Evolutionary conservation across 2,329 filamentous ascomycete genomes (phyloP).

Genomic region (Aspergillus sp.): DNA sequence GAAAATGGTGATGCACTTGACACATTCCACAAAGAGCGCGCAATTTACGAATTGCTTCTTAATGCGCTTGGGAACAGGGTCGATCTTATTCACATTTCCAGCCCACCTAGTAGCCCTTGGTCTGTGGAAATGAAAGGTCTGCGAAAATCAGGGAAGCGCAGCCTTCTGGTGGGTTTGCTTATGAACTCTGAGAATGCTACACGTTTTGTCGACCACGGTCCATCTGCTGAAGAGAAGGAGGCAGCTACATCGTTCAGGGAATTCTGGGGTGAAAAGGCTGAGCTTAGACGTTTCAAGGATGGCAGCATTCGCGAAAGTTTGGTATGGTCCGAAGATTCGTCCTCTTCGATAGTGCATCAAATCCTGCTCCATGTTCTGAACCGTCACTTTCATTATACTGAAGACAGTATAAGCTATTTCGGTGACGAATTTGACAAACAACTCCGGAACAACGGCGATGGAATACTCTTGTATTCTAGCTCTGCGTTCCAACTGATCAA

Average conservation of each 20-base stretch:
- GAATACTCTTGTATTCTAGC: constrained; percentile 44
- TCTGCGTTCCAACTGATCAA: constrained; percentile 66
- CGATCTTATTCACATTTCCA: constrained; percentile 63
- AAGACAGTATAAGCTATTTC: constrained; percentile 54
- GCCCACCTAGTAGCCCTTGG: constrained; percentile 47
- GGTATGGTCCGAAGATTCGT: constrained; percentile 70
- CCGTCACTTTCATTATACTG: constrained; percentile 64
- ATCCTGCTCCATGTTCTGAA: constrained; percentile 72
- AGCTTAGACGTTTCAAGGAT: constrained; percentile 91
- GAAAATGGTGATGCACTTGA: constrained; percentile 28
- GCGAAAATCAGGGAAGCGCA: constrained; percentile 22
- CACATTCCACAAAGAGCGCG: constrained; percentile 30
- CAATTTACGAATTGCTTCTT: constrained; percentile 64
- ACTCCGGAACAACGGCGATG: constrained; percentile 31
- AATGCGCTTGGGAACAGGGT: constrained; percentile 75
- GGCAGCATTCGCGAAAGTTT: constrained; percentile 91
- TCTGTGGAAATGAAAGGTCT: constrained; percentile 43
- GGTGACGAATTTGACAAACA: constrained; percentile 52
- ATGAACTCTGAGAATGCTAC: constrained; percentile 71
- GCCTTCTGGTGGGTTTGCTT: constrained; percentile 65
- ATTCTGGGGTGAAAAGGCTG: constrained; percentile 94
- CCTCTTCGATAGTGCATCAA: constrained; percentile 71
- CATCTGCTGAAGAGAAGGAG: constrained; percentile 79
- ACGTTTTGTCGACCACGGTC: constrained; percentile 83
- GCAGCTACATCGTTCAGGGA: constrained; percentile 78